Base-by-base conservation (phyloP, 2,329 filamentous ascomycete genomes). In the Anisogramma anomala region DNA sequence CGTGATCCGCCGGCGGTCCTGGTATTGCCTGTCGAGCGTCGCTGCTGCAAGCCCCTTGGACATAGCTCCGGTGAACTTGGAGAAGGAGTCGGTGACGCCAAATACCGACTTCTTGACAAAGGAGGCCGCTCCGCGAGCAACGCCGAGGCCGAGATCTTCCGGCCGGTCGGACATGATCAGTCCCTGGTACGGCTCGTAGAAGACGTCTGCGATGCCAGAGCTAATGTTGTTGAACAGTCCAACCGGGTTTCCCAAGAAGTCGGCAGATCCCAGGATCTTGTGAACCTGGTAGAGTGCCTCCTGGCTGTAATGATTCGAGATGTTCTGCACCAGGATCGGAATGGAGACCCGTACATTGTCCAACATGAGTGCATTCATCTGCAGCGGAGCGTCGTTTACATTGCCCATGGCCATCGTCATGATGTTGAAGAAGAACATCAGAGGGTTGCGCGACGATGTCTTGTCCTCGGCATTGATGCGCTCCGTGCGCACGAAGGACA, bases 331-430 rank as follows among this genome's bases (percentile, higher is more conserved):
- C 33, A 98, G 69, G 1, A 94, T 78, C 4, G 81, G 79, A 6
- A 87, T 79, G 0, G 91, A 94, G 4, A 98, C 83, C 20, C 91
- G 79, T 33, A 91, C 88, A 53, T 98, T 98, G 61, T 98, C 91
- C 18, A 98, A 66, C 66, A 98, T 84, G 18, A 98, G 68, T 1
- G 91, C 86, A 49, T 96, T 98, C 57, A 98, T 78, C 35, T 86
- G 80, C 39, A 98, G 79, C 0, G 91, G 93, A 6, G 91, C 91
- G 61, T 98, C 93, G 54, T 98, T 98, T 67, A 98, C 86, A 54
- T 98, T 98, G 49, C 91, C 91, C 54, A 98, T 91, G 11, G 91
- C 94, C 91, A 98, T 98, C 1, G 93, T 96, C 68, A 98, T 79
- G 51, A 96, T 85, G 56, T 98, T 96, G 59, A 96, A 79, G 58